These are phyloP conservation scores for Neurospora pannonica DNA, from an alignment of 495 filamentous ascomycete species.

Conservation along the genomic window DNA sequence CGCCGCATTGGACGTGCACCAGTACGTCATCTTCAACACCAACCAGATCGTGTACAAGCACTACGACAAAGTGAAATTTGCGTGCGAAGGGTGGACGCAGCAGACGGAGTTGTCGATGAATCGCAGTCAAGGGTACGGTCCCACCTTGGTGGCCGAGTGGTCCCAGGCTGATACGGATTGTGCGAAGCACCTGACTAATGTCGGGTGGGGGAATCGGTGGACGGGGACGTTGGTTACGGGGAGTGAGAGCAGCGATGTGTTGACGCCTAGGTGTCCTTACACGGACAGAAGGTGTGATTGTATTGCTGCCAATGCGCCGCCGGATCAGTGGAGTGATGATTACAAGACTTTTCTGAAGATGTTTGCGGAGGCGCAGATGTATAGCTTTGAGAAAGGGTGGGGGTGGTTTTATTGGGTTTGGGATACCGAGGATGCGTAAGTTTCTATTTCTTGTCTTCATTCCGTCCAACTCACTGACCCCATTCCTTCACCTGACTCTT, in stretches of 20 bases:
- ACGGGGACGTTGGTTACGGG: conserved; percentile 60
- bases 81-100: conserved; percentile 74
- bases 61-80: conserved; percentile 66
- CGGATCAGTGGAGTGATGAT: conserved; percentile 50
- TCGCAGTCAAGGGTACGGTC: conserved; percentile 75
- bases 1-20: conserved; percentile 84
- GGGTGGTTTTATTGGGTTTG: conserved; percentile 98
- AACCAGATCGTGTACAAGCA: conserved; percentile 65
- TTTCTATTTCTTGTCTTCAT: background rate
- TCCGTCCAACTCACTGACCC: background rate
- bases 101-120: conserved; percentile 65
- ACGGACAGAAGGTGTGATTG: conserved; percentile 59
- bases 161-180: conserved; percentile 98
- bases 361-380: conserved; percentile 95
- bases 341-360: conserved; percentile 83
- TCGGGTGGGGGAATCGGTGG: conserved; percentile 83
- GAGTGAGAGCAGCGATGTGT: conserved; percentile 43
- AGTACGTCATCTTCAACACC: conserved; percentile 83
- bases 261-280: conserved; percentile 62
- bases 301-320: conserved; percentile 61
- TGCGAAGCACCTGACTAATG: conserved; percentile 77
- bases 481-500: background rate
- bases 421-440: conserved; percentile 38
- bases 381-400: conserved; percentile 78
- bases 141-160: conserved; percentile 97